A percentile compares a stretch with the other conserved stretches of the same genome.
These are phyloP conservation scores for Calocybe cyanea DNA, from an alignment of 768 basidiomycete species.

Conservation along the genomic window DNA sequence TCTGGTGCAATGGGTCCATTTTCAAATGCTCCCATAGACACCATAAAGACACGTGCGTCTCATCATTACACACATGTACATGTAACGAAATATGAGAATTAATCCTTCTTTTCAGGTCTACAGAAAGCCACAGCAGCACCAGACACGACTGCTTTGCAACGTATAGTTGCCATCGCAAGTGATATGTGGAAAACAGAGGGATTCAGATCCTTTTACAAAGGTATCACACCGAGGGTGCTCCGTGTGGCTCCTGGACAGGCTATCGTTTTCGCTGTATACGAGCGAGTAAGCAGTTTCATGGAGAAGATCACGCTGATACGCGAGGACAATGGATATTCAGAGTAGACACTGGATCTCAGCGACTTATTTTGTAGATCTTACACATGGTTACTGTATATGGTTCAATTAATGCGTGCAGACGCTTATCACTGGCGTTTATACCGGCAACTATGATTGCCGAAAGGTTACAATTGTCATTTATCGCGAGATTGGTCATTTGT, in stretches of 20 bases:
- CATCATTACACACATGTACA: neutral
- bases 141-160: constrained; percentile 73
- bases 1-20: constrained; percentile 99
- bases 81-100: neutral
- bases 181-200: constrained; percentile 96
- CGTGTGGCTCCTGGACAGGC: constrained; percentile 97
- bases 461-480: too few species aligned
- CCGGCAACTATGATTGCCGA: too few species aligned
- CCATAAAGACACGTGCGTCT: constrained; percentile 86
- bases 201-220: constrained; percentile 90
- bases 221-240: constrained; percentile 93
- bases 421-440: too few species aligned
- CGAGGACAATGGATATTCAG: constrained; percentile 65
- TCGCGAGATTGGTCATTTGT: neutral
- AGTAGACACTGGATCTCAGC: constrained; percentile 31
- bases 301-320: constrained; percentile 59
- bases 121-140: constrained; percentile 77
- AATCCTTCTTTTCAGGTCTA: constrained; percentile 57
- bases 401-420: too few species aligned
- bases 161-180: constrained; percentile 75
- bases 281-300: constrained; percentile 73
- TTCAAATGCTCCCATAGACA: constrained; percentile 94
- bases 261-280: constrained; percentile 97
- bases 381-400: too few species aligned
- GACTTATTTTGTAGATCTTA: neutral